phyloP scores from a whole-genome alignment of 768 basidiomycete species.

The Fistulinella prunicolor region DNA sequence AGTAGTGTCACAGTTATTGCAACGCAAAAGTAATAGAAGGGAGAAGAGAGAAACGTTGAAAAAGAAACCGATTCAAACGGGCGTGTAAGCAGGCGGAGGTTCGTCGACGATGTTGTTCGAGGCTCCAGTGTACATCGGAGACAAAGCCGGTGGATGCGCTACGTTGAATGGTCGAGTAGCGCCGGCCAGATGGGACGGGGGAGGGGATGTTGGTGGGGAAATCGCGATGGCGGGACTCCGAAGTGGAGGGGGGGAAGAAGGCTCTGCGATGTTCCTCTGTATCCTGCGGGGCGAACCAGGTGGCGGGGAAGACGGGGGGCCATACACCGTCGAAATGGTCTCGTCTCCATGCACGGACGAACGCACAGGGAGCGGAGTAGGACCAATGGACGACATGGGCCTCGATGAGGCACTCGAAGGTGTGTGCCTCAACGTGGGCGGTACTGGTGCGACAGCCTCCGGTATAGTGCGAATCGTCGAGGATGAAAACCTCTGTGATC shows the following conservation, averaged over 20 bases:
- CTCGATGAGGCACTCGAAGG: neutral
- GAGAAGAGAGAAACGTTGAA: neutral
- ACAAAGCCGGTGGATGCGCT: slow-evolving; percentile 2
- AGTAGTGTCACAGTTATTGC: neutral
- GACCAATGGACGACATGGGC: slow-evolving; percentile 4
- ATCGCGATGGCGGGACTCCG: neutral
- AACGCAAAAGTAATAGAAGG: too few relatives aligned
- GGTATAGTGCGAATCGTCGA: neutral
- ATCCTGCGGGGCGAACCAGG: neutral
- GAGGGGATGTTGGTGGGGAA: neutral
- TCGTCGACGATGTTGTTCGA: slow-evolving; percentile 8
- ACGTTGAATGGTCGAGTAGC: neutral
- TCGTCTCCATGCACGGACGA: slow-evolving; percentile 1
- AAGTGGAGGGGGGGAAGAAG: neutral
- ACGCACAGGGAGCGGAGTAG: neutral
- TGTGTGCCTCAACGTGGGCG: neutral
- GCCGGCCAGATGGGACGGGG: neutral
- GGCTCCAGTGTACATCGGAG: slow-evolving; percentile 13
- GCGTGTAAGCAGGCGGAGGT: slow-evolving; percentile 29
- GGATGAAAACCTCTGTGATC: neutral
- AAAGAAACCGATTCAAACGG: slow-evolving; percentile 3
- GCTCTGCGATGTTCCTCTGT: neutral
- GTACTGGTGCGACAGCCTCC: neutral
- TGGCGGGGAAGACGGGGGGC: neutral
- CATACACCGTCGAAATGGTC: neutral